phyloP scores from a whole-genome alignment of 1,284 basidiomycete genomes.

The Trichosporon inkin region DNA sequence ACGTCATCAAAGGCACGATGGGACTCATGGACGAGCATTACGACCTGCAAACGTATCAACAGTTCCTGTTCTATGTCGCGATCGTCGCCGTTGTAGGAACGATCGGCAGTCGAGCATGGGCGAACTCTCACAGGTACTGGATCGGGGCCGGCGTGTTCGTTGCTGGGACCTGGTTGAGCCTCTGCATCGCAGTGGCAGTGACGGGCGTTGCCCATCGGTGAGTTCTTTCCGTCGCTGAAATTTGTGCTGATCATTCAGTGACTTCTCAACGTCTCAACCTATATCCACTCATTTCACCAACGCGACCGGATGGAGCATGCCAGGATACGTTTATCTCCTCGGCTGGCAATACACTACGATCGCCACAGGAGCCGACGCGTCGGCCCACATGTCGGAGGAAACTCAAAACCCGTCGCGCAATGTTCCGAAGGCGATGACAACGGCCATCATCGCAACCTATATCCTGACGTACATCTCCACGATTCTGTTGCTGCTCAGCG shows the following conservation, averaged over 20 bases:
- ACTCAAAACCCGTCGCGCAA: slow-evolving; percentile 48
- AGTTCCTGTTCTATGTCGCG: slow-evolving; percentile 41
- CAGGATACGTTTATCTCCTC: slow-evolving; percentile 42
- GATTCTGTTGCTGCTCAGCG: slow-evolving; percentile 40
- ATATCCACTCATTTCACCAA: slow-evolving; percentile 31
- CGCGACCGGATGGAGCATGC: slow-evolving; percentile 33
- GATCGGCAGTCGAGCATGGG: slow-evolving; percentile 41
- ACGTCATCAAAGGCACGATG: slow-evolving; percentile 43
- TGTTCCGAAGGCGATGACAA: slow-evolving; percentile 48
- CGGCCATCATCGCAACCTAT: slow-evolving; percentile 38
- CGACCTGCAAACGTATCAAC: slow-evolving; percentile 34
- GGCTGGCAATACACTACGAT: slow-evolving; percentile 47
- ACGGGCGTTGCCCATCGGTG: slow-evolving; percentile 30
- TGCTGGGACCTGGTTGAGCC: slow-evolving; percentile 32
- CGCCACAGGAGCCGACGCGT: slow-evolving; percentile 34
- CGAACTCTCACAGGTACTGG: slow-evolving; percentile 44
- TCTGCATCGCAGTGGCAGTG: slow-evolving; percentile 41
- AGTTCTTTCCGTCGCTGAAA: slow-evolving; percentile 1
- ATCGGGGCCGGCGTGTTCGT: slow-evolving; percentile 27
- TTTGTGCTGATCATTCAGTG: slow-evolving; percentile 5
- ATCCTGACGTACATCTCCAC: slow-evolving; percentile 46
- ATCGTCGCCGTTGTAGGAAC: slow-evolving; percentile 37
- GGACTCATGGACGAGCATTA: slow-evolving; percentile 34
- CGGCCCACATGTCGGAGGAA: slow-evolving; percentile 45
- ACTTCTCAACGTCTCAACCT: slow-evolving; percentile 9